phyloP scores from a whole-genome alignment of 495 filamentous ascomycete species.

The Xylaria bambusicola region DNA sequence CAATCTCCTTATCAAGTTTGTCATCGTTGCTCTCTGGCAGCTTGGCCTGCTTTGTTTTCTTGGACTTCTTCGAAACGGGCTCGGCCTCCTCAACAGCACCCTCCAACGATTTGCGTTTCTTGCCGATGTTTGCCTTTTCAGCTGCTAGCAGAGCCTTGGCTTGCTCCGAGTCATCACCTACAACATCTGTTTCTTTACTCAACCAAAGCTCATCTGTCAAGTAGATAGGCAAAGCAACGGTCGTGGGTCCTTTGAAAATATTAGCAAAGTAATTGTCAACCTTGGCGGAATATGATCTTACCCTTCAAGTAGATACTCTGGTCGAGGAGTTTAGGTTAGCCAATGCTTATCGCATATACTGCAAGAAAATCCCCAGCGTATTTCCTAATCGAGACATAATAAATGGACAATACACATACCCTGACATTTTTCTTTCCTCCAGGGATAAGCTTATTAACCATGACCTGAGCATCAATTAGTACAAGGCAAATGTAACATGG shows the following conservation, averaged over 20 bases:
- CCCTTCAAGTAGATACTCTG: constrained; percentile 76
- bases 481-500: neutral
- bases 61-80: constrained; percentile 46
- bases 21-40: constrained; percentile 51
- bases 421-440: constrained; percentile 84
- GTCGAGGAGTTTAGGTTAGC: neutral
- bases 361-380: no score
- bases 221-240: constrained; percentile 87
- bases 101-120: constrained; percentile 63
- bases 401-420: constrained; percentile 4
- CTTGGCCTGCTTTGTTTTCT: constrained; percentile 54
- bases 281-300: neutral
- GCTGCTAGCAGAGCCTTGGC: constrained; percentile 42
- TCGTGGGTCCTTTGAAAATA: constrained; percentile 59
- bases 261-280: no score
- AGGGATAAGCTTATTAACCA: constrained; percentile 76
- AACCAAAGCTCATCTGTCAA: constrained; percentile 88
- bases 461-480: constrained; percentile 66
- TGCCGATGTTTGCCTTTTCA: constrained; percentile 60
- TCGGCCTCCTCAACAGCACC: constrained; percentile 34
- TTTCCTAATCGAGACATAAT: neutral
- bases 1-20: constrained; percentile 60
- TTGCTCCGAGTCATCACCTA: constrained; percentile 59
- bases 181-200: constrained; percentile 70
- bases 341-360: neutral